Base-by-base conservation (phyloP, 148 eudicot genomes). In the Polygonum aviculare region DNA sequence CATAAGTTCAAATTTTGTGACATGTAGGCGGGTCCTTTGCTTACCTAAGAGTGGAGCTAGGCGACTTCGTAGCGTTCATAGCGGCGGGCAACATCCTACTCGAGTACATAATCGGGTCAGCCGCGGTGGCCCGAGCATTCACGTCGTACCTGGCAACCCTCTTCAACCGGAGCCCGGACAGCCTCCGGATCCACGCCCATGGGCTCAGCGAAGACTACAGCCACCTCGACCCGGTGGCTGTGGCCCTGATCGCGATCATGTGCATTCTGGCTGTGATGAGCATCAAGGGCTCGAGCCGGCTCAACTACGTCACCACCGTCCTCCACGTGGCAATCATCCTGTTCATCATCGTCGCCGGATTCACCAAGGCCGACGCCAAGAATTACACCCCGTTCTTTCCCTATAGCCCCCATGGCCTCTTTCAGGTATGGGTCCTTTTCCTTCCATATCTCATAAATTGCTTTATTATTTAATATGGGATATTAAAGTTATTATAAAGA, bases 141-240 rank as follows among this genome's bases (percentile, higher is more conserved):
- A 91, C 97, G 3, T 87, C 97, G 31, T 89, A 91, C 75, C 82
- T 91, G 14, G 89, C 97, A 41, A 87, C 93, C 22, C 81, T 91
- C 33, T 89, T 84, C 77, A 79, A 86, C 81, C 72, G 77, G 22
- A 8, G 77, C 3, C 87, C 93, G 0, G 77, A 83, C 5, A 76
- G 78, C 14, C 83, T 90, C 69, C 86, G 87, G 1, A 67, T 90
- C 74, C 16, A 19, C 3, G 85, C 73, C 3, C 73, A 80, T 21
- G 38, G 51, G 12, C 79, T 90, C 0, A 49, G 82, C 0, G 40
- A 81, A 0, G 80, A 76, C 70, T 90, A 84, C 72, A 82, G 79
- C 67, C 80, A 69, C n/a, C 81, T 84, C 0, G 91, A 88, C 72
- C 91, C 91, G 7, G 79, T 86, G n/a, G 84, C 88, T 0, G 83